A percentile compares a stretch with the other conserved stretches of the same genome.
Evolutionary conservation across 805 yeast genomes (phyloP).

Genomic region (Metschnikowia anglica): DNA sequence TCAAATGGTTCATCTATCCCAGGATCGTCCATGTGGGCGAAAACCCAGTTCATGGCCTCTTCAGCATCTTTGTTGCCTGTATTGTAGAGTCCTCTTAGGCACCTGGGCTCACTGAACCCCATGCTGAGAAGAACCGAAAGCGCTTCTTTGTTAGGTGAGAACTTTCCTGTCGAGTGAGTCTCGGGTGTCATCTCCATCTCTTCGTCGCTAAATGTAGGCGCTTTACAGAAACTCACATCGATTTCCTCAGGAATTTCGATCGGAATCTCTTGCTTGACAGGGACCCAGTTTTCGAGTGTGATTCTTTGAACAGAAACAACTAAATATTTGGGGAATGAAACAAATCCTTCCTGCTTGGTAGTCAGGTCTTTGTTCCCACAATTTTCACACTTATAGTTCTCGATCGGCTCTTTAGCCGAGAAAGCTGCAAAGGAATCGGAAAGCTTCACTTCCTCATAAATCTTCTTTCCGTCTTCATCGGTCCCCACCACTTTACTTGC

Average conservation of each 20-base stretch:
- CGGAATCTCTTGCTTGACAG: conserved; percentile 77
- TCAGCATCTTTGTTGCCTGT: conserved; percentile 70
- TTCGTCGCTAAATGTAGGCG: conserved; percentile 39
- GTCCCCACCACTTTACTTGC: conserved; percentile 37
- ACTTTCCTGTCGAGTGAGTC: conserved; percentile 24
- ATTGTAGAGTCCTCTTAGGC: conserved; percentile 62
- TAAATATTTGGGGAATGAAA: conserved; percentile 67
- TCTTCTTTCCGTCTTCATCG: conserved; percentile 46
- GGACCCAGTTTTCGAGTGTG: conserved; percentile 85
- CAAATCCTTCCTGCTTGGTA: conserved; percentile 47
- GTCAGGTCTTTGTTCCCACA: conserved; percentile 42
- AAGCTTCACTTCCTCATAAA: conserved; percentile 51
- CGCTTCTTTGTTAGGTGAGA: conserved; percentile 56
- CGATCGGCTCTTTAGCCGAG: conserved; percentile 53
- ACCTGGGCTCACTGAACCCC: conserved; percentile 82
- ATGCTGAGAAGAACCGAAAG: conserved; percentile 60
- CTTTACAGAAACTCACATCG: conserved; percentile 42
- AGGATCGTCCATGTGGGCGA: conserved; percentile 83
- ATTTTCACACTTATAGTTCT: conserved; percentile 56
- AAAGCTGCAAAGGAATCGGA: conserved; percentile 47
- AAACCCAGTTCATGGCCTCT: conserved; percentile 85
- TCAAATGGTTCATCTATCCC: conserved; percentile 67
- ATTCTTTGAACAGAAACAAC: conserved; percentile 77
- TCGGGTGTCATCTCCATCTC: conserved; percentile 25
- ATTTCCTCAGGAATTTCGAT: conserved; percentile 50